Evolutionary conservation across 2,329 filamentous ascomycete species (phyloP).

Genomic region (Aspergillus terreus): DNA sequence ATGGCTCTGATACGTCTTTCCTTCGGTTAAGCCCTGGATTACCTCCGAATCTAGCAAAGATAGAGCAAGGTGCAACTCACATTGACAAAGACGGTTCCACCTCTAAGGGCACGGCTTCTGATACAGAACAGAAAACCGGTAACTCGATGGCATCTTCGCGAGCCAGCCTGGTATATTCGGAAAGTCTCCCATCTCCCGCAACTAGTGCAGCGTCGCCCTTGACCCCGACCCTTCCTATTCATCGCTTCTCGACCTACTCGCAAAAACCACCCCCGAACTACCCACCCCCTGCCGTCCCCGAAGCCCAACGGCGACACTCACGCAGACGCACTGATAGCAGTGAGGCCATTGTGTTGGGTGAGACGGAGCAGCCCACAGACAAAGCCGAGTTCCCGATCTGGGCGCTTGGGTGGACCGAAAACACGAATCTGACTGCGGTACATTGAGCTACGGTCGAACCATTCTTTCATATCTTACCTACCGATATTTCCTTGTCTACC

Average conservation of each 20-base stretch:
- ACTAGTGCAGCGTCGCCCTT: constrained; percentile 37
- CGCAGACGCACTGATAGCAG: constrained; percentile 42
- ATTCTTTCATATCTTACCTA: not conserved
- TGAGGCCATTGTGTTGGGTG: constrained; percentile 44
- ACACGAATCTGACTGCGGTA: constrained; percentile 30
- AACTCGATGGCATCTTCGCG: constrained; percentile 29
- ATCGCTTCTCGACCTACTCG: constrained; percentile 35
- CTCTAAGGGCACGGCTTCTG: constrained; percentile 29
- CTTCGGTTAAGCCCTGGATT: constrained; percentile 36
- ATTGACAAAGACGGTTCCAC: constrained; percentile 25
- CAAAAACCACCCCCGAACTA: constrained; percentile 30
- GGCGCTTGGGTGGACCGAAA: constrained; percentile 42
- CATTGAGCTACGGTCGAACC: constrained; percentile 21
- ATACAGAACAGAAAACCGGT: constrained; percentile 33
- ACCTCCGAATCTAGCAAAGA: constrained; percentile 19
- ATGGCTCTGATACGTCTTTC: constrained; percentile 37
- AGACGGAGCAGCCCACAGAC: constrained; percentile 50
- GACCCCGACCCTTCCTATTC: constrained; percentile 37
- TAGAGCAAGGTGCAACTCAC: constrained; percentile 25
- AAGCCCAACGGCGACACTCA: constrained; percentile 33
- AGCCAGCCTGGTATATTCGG: constrained; percentile 35
- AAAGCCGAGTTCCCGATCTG: constrained; percentile 49
- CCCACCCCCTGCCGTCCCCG: constrained; percentile 30
- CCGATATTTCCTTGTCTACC: not conserved
- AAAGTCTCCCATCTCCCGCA: constrained; percentile 35